These are phyloP conservation scores for Skeletonema potamos DNA, from an alignment of 108 stramenopile species.

Conservation along the genomic window DNA sequence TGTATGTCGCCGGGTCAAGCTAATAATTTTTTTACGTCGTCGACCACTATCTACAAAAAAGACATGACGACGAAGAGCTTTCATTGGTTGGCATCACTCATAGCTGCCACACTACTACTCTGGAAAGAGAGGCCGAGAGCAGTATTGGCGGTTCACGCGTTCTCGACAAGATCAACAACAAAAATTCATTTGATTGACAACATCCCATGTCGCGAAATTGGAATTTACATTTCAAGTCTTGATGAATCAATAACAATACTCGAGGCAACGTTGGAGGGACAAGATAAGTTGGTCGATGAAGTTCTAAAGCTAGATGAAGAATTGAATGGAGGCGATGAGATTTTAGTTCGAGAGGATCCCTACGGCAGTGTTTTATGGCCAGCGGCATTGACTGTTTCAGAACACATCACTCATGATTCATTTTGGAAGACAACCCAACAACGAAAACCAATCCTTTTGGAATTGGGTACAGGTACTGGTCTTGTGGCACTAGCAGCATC, in stretches of 20 bases:
- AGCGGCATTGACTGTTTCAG: slow-evolving; percentile 53
- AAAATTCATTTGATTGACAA: slow-evolving; percentile 37
- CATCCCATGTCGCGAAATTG: slow-evolving; percentile 45
- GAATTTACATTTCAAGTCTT: slow-evolving; percentile 30
- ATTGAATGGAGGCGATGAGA: background rate
- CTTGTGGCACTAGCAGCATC: slow-evolving; percentile 51
- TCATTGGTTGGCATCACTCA: background rate
- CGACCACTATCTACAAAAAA: no score
- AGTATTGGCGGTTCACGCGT: background rate
- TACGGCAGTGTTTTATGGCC: slow-evolving; percentile 78
- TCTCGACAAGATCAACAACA: background rate
- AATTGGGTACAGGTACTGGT: slow-evolving; percentile 69
- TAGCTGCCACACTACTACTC: background rate
- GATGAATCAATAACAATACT: slow-evolving; percentile 49
- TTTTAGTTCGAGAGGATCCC: slow-evolving; percentile 26
- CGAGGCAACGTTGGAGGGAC: slow-evolving; percentile 63
- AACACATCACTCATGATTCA: slow-evolving; percentile 25
- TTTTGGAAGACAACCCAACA: background rate
- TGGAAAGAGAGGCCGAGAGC: background rate
- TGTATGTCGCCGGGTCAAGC: no score
- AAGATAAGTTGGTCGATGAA: slow-evolving; percentile 56
- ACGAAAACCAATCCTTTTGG: slow-evolving; percentile 45
- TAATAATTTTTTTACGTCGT: no score
- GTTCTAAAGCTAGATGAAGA: slow-evolving; percentile 51
- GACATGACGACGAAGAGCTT: background rate